These are phyloP conservation scores for Auxenochlorella pyrenoidosa DNA, from an alignment of 139 green algal genomes.

Conservation along the genomic window DNA sequence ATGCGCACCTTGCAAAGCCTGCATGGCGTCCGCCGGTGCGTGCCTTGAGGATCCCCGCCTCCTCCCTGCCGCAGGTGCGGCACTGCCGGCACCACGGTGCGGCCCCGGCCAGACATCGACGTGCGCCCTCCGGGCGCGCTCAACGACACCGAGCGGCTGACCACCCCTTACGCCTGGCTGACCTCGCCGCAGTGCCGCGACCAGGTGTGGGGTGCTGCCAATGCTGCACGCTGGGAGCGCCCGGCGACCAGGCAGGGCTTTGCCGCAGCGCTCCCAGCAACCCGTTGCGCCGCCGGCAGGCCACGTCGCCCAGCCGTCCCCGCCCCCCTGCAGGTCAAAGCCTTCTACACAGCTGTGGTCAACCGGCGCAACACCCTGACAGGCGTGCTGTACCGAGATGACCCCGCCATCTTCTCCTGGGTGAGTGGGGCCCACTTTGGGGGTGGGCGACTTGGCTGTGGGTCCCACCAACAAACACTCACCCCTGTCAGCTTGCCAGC, in stretches of 20 bases:
- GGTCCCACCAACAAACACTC: no score
- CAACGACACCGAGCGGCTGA: constrained; percentile 17
- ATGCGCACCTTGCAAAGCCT: no score
- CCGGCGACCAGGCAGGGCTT: background rate
- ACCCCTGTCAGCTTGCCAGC: no score
- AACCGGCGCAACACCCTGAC: constrained; percentile 65
- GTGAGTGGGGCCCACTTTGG: background rate
- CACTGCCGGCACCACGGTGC: background rate
- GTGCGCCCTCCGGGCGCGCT: background rate
- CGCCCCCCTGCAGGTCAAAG: constrained; percentile 40
- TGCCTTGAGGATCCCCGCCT: no score
- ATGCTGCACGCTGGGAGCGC: background rate
- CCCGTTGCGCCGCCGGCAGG: no score
- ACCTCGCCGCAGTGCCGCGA: background rate
- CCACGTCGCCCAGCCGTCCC: no score
- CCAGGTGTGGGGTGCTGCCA: background rate
- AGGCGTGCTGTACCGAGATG: constrained; percentile 57
- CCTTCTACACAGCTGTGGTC: constrained; percentile 46
- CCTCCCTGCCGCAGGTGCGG: background rate
- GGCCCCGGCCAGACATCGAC: background rate
- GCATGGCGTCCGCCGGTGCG: no score
- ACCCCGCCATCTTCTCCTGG: constrained; percentile 67
- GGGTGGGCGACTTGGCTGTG: no score
- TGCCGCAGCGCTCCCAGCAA: no score
- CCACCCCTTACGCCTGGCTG: constrained; percentile 20